Evolutionary conservation across 73 alveolate genomes (phyloP), one percentile per base, ranked within the genome.

Genomic region (Paramecium octaurelia): DNA sequence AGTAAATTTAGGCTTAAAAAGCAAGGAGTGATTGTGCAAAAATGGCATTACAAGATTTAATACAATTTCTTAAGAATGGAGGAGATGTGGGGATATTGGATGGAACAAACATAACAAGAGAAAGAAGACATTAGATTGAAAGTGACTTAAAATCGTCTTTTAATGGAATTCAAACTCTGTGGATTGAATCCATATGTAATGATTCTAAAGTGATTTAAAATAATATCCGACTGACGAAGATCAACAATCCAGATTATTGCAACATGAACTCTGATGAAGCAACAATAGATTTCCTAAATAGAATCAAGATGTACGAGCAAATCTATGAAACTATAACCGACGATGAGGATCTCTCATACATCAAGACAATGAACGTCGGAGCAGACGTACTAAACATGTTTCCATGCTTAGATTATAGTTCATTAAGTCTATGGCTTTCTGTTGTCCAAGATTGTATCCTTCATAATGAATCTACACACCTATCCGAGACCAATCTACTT

Each of bases 31-130:
- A 64, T 64, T 64, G 84, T 27, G 84, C 84, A 12, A 64, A 64
- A 64, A 58, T 60, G 46, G 59, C 92, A 12, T 48, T 40, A 36
- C 86, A 93, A 50, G 59, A 40, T 57, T 93, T 70, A 93, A 71
- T 44, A 10, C 2, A 27, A 64, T 93, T 59, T 44, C 90, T 93
- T 18, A 18, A 75, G 24, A 86, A 59, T 9, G 85, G 85, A 11
- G 96, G 96, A 20, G 58, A 88, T 18, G 85, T 93, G 0, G 96
- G 92, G 9, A 44, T 93, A n/a, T 64, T 58, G 0, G 94, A 93
- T 73, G 96, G 96, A 23, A 93, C 94, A 16, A 86, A 86, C 68
- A 86, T 91, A 24, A 93, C 94, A 24, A 40, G 42, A 34, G 42
- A 34, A 12, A 86, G 96, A 38, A 20, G 96, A 50, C 40, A 86